Evolutionary conservation across 139 green algal species (phyloP), one percentile per base, ranked within the genome.

Genomic region (Volvox reticuliferus): DNA sequence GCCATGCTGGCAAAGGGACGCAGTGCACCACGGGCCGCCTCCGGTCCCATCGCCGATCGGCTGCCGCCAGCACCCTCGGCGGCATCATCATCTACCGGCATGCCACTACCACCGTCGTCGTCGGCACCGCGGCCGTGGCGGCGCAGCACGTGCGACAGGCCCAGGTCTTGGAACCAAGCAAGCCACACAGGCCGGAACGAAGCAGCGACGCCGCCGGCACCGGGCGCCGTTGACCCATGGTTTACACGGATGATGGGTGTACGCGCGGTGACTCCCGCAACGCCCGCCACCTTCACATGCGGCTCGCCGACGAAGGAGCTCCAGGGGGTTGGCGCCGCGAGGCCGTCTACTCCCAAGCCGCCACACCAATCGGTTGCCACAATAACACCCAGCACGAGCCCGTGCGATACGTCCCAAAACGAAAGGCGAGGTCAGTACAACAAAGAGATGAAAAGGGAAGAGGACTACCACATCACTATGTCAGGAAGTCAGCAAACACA

Each of bases 1-100:
- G 82, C 92, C 6, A 69, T 87, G 44, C 68, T 85, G 18, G 89
- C 92, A 91, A 96, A 94, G 17, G 89, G 91, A 2, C 91, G 89
- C 82, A 94, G 65, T 16, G 79, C 55, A 33, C 77, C 12, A 24
- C 65, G 32, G 28, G 30, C 9, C 21, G 32, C 81, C 61, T 19
- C 79, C 28, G 55, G n/a, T 21, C 36, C 82, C 20, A 30, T 62
- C 33, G 65, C 82, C 21, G 82, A 73, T 24, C 63, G 22, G 24
- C 20, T 33, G n/a, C 36, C 78, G 36, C 17, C 78, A 55, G 44
- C 44, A 55, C 44, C 44, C 9, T 55, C 5, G 37, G 73, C 2
- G n/a, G 14, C 61, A 37, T 63, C 82, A 24, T 21, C 69, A 55
- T 55, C 44, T 55, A 14, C 5, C 44, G 44, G 44, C 44, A 55